A percentile compares a stretch with the other conserved stretches of the same genome.
These are phyloP conservation scores for Pulveroboletus ravenelii DNA, from an alignment of 768 basidiomycete genomes.

Conservation along the genomic window DNA sequence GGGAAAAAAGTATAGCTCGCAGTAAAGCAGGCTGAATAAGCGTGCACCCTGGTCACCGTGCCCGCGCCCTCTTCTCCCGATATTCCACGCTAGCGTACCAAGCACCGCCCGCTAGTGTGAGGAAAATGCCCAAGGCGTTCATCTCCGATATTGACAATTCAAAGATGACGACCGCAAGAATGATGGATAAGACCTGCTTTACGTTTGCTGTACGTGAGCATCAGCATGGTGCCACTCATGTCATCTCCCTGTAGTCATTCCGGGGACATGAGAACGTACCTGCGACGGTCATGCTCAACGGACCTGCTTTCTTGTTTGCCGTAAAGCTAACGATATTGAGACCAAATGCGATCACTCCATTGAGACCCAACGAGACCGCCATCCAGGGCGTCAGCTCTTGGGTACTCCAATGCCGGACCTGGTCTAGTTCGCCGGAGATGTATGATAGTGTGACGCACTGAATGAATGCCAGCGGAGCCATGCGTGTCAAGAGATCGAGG, in stretches of 20 bases:
- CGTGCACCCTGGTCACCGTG: constrained; percentile 3
- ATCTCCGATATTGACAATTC: constrained; percentile 71
- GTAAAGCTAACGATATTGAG: constrained; percentile 94
- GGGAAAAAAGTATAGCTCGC: background rate
- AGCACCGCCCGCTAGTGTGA: constrained; percentile 85
- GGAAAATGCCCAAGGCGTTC: constrained; percentile 77
- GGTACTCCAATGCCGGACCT: constrained; percentile 46
- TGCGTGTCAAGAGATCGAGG: constrained; percentile 81
- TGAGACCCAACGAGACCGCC: constrained; percentile 57
- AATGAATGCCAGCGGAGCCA: constrained; percentile 88
- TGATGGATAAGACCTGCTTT: constrained; percentile 89
- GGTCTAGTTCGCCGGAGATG: constrained; percentile 72
- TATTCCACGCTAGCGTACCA: constrained; percentile 73
- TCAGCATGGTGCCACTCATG: constrained; percentile 3
- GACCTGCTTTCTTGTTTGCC: constrained; percentile 89
- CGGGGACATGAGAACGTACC: constrained; percentile 40
- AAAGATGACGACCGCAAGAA: constrained; percentile 81
- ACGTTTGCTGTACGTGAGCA: constrained; percentile 62
- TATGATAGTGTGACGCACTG: constrained; percentile 80
- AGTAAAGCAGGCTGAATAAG: background rate
- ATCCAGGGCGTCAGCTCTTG: constrained; percentile 38
- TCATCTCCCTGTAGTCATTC: background rate
- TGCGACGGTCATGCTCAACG: constrained; percentile 88
- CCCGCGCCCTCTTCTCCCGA: constrained; percentile 37
- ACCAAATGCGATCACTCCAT: constrained; percentile 86